Percentiles rank a stretch among this genome's conserved stretches.
These are phyloP conservation scores for Cyathus striatus DNA, from an alignment of 768 basidiomycete genomes.

Conservation along the genomic window DNA sequence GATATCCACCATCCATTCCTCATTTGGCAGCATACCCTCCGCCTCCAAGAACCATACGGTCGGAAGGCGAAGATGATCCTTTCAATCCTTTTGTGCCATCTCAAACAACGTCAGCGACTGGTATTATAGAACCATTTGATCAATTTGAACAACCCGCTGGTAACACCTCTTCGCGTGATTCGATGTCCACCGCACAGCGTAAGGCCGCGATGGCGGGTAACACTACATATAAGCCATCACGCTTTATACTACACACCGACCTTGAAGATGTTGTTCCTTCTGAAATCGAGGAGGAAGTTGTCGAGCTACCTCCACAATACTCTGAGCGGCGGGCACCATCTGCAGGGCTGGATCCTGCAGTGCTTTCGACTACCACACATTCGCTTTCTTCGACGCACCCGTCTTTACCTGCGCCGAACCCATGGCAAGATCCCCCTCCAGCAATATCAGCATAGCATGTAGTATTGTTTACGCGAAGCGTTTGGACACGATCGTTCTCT, in stretches of 20 bases:
- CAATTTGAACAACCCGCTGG: slow-evolving; percentile 9
- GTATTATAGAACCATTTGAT: neutral
- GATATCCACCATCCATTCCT: slow-evolving; percentile 14
- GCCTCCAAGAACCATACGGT: too few relatives aligned
- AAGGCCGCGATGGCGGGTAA: slow-evolving; percentile 55
- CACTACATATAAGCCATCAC: slow-evolving; percentile 35
- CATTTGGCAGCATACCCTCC: neutral
- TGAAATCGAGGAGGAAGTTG: slow-evolving; percentile 42
- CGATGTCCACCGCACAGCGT: slow-evolving; percentile 35
- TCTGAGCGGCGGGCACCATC: slow-evolving; percentile 38
- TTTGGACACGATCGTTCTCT: too few relatives aligned
- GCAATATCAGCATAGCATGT: too few relatives aligned
- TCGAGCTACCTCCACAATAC: slow-evolving; percentile 78
- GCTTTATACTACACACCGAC: slow-evolving; percentile 67
- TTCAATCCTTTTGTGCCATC: too few relatives aligned
- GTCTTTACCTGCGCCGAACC: too few relatives aligned
- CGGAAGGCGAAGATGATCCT: too few relatives aligned
- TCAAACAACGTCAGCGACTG: neutral
- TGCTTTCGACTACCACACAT: too few relatives aligned
- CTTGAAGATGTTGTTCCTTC: slow-evolving; percentile 49
- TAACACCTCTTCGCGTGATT: slow-evolving; percentile 11
- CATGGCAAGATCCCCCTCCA: too few relatives aligned
- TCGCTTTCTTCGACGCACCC: too few relatives aligned
- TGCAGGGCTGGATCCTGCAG: neutral
- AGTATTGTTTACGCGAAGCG: too few relatives aligned